Evolutionary conservation across 176 grass and related monocot species (phyloP).

Genomic region (Pontederia crassipes): DNA sequence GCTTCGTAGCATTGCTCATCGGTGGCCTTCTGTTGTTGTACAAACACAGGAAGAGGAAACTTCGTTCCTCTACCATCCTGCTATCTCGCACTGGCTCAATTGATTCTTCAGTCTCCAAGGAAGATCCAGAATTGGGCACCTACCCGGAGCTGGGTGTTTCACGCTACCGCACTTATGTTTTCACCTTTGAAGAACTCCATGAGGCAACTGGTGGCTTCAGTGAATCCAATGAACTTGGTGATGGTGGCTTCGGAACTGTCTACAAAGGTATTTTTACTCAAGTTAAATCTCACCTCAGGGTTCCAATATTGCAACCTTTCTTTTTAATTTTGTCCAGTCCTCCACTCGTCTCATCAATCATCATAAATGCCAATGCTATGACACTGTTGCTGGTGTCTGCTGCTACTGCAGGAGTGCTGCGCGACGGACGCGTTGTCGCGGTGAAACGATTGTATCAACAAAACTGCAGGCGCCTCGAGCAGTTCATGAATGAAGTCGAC

Average conservation of each 20-base stretch:
- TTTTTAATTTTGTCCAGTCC: not conserved
- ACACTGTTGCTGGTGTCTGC: no score
- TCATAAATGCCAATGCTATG: no score
- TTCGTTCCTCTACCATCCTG: slow-evolving; percentile 8
- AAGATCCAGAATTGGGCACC: slow-evolving; percentile 5
- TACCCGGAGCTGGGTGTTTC: slow-evolving; percentile 29
- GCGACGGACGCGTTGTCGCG: not conserved
- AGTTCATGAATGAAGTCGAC: not conserved
- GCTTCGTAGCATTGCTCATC: not conserved
- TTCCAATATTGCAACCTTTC: not conserved
- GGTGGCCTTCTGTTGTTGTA: slow-evolving; percentile 1
- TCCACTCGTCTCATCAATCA: no score
- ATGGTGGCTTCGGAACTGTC: slow-evolving; percentile 80
- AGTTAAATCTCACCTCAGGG: not conserved
- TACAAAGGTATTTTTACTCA: slow-evolving; percentile 41
- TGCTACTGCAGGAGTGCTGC: not conserved
- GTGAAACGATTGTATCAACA: not conserved
- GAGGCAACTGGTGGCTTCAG: slow-evolving; percentile 66
- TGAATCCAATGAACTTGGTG: slow-evolving; percentile 59
- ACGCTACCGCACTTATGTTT: slow-evolving; percentile 38
- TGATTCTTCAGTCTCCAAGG: slow-evolving; percentile 23
- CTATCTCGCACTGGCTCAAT: slow-evolving; percentile 28
- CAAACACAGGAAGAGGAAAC: slow-evolving; percentile 33
- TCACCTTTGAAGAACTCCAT: slow-evolving; percentile 68
- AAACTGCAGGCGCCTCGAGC: not conserved